Base-by-base conservation (phyloP, 164 flowering plant genomes). In the Taxillus chinensis region DNA sequence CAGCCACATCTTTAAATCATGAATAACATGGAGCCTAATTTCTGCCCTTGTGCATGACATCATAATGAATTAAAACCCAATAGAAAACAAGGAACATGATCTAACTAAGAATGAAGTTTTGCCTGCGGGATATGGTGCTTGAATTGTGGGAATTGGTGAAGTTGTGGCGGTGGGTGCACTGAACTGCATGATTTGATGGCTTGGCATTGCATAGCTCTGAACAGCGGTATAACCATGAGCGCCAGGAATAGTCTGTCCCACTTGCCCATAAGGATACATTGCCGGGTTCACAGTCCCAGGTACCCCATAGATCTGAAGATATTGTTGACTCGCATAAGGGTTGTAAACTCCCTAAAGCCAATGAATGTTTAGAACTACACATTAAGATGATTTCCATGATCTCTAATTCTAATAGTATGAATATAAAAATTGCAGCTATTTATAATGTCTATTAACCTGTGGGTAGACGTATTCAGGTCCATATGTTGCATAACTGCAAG, bases 261-360 rank as follows among this genome's bases (percentile, higher is more conserved):
- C 2, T 60, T 85, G 95, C 51, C 87, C 87, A 68, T 78, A 85
- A 50, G 93, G 95, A 69, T 88, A 85, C 57, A 85, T 46, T 11
- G 89, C 64, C 7, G 92, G 41, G 65, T 80, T 84, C 16, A 80
- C 82, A 38, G 87, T 40, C 59, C 90, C 86, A 59, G 98, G 93
- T 7, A 83, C 82, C 57, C 96, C 96, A 70, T 90, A 90, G 60
- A 92, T 68, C 67, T 80, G 98, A 82, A 83, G 82, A 77, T 86
- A 90, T 55, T 86, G 98, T 75, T 92, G 98, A 69, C 84, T 85
- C 62, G 70, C 59, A 67, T 87, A 88, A 64, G 98, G 95, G 68
- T 75, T 85, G 80, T 86, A 90, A 61, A 78, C 72, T 70, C 89
- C 89, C 96, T 92, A 71, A 59, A 64, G 14, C 72, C 39, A 72